phyloP scores from a whole-genome alignment of 768 basidiomycete species.

The Candolleomyces efflorescens region DNA sequence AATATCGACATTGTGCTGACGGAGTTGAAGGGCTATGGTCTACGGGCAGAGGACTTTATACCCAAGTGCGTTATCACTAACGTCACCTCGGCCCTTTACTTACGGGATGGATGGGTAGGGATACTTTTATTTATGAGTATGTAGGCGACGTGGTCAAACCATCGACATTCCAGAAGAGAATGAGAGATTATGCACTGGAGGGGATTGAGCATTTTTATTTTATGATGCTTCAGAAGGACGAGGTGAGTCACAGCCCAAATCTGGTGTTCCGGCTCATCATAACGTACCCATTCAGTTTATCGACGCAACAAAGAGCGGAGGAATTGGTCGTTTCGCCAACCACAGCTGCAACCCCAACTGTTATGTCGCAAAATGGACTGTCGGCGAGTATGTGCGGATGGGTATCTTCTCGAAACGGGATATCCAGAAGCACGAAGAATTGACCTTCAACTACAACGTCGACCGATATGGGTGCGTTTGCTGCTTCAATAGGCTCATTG shows the following conservation, averaged over 20 bases:
- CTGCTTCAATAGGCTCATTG: not conserved
- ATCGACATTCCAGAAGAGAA: constrained; percentile 83
- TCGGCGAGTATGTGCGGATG: constrained; percentile 88
- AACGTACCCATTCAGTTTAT: constrained; percentile 63
- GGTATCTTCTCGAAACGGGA: constrained; percentile 92
- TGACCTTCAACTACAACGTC: constrained; percentile 99
- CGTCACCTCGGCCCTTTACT: not conserved
- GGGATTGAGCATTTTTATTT: constrained; percentile 98
- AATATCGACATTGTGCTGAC: constrained; percentile 88
- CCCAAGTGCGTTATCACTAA: constrained; percentile 45
- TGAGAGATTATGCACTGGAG: constrained; percentile 90
- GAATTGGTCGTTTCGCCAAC: constrained; percentile 95
- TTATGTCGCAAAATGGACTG: constrained; percentile 97
- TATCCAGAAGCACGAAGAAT: constrained; percentile 77
- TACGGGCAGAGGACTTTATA: constrained; percentile 71
- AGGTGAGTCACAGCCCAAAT: constrained; percentile 48
- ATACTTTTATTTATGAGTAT: constrained; percentile 94
- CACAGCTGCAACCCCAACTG: constrained; percentile 98
- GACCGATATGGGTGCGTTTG: constrained; percentile 90
- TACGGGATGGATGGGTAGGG: constrained; percentile 43
- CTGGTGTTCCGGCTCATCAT: not conserved
- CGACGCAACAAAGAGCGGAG: constrained; percentile 95
- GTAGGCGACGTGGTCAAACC: constrained; percentile 94
- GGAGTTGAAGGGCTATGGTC: constrained; percentile 93
- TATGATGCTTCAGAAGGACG: constrained; percentile 98